Evolutionary conservation across 2,329 filamentous ascomycete species (phyloP), one percentile per base, ranked within the genome.

Genomic region (Zasmidium cellare): DNA sequence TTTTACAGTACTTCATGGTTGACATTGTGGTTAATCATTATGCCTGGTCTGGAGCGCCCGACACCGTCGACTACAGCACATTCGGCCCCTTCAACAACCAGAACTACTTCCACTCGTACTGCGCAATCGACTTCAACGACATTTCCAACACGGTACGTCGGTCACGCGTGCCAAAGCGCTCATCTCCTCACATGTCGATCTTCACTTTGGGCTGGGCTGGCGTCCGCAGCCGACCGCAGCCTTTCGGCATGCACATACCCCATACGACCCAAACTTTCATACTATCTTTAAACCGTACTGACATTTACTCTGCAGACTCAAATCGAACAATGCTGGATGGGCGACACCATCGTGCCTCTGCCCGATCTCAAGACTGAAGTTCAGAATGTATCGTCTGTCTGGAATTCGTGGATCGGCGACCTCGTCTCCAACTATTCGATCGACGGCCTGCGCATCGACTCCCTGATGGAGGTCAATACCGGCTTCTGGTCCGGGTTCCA

Each of bases 361-460:
- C 84, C 86, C 0, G 87, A 90, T 62, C 70, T 89, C 12, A 75
- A 83, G 56, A 89, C 87, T 0, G 78, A 82, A 45, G 75, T 77
- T 25, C 53, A 73, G 0, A 70, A 71, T 1, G 81, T 89, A 9
- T 76, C 79, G 23, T 69, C 69, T 16, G 73, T 82, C 2, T 84
- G 82, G 69, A 75, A 83, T 54, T 71, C 75, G n/a, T 90, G 87
- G 87, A 77, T 89, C 64, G 70, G 69, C 18, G 74, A 75, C 45
- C 75, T 89, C 0, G 81, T 89, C 1, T 69, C 76, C 2, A 82
- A 85, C 61, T 89, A 87, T 67, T 77, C 76, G 18, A 85, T 88
- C 75, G 81, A 83, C 65, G 81, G 80, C 1, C 65, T 82, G n/a
- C 78, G 80, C 51, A 70, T 82, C 24, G 80, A 83, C 65, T 79